Conservation (phyloP, 345 rosid genomes). For the Eucalyptus sp. region DNA sequence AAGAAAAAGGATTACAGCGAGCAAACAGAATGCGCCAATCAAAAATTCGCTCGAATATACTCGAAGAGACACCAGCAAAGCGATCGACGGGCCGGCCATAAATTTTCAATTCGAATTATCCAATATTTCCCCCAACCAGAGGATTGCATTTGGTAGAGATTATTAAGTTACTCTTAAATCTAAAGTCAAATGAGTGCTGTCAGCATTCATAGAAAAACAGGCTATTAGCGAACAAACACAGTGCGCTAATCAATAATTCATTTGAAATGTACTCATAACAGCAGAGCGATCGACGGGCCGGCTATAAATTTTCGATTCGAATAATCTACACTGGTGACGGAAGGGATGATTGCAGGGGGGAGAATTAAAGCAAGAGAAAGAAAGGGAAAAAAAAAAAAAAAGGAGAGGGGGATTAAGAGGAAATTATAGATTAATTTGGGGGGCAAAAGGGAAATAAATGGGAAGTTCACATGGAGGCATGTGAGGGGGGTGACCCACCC, state of each 20-base stretch:
- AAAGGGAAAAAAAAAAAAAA: background rate
- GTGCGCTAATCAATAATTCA: background rate
- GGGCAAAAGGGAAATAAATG: background rate
- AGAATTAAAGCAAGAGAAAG: background rate
- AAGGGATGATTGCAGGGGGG: background rate
- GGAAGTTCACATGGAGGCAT: slow-evolving; percentile 58
- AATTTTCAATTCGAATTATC: background rate
- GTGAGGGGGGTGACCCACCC: slow-evolving; percentile 36
- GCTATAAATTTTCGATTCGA: background rate
- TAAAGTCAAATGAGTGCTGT: background rate
- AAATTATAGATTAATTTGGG: too few species aligned
- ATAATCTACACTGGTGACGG: background rate
- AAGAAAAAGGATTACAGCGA: background rate
- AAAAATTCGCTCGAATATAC: background rate
- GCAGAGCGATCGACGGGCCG: background rate
- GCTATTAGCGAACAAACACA: rapidly evolving
- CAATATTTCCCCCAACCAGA: too few species aligned
- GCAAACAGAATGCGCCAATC: background rate
- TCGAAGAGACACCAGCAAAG: too few species aligned
- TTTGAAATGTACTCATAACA: background rate
- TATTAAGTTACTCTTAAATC: background rate
- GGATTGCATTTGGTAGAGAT: too few species aligned
- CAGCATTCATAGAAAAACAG: too few species aligned
- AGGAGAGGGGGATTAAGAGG: background rate
- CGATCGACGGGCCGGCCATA: background rate